Conservation (phyloP, 176 grass and related monocot genomes). For the Bonia amplexicaulis region DNA sequence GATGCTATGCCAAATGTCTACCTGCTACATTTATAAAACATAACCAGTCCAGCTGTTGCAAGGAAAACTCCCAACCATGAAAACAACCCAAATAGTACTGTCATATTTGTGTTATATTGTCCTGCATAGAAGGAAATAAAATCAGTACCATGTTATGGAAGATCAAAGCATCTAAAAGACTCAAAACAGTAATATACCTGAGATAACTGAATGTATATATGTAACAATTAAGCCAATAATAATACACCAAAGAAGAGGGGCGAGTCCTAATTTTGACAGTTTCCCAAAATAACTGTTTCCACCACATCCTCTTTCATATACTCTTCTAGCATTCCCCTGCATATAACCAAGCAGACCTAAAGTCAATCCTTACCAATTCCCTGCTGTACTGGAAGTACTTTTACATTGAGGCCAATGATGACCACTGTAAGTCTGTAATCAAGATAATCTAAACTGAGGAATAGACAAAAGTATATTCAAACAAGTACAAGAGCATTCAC, state of each 20-base stretch:
- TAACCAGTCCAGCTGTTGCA: slow-evolving; percentile 56
- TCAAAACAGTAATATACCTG: slow-evolving; percentile 52
- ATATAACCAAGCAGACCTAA: slow-evolving; percentile 28
- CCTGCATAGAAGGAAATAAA: slow-evolving; percentile 52
- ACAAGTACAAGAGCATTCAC: slow-evolving; percentile 1
- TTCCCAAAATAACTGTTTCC: slow-evolving; percentile 52
- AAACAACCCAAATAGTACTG: slow-evolving; percentile 53
- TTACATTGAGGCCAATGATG: slow-evolving; percentile 4
- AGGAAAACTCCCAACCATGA: slow-evolving; percentile 78
- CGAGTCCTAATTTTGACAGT: slow-evolving; percentile 81
- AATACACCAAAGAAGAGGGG: slow-evolving; percentile 78
- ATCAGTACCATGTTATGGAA: slow-evolving; percentile 17
- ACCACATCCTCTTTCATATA: slow-evolving; percentile 67
- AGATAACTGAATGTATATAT: slow-evolving; percentile 78
- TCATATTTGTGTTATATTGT: slow-evolving; percentile 59
- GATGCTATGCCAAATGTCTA: slow-evolving; percentile 33
- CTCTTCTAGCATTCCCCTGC: slow-evolving; percentile 92
- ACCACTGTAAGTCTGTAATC: neutral
- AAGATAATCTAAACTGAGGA: slow-evolving; percentile 8
- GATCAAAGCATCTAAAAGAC: neutral
- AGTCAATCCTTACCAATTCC: neutral
- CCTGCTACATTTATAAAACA: slow-evolving; percentile 99
- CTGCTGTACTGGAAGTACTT: neutral
- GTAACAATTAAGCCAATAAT: slow-evolving; percentile 65
- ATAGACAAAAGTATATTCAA: slow-evolving; percentile 3